phyloP scores from a whole-genome alignment of 176 grass and related monocot genomes.

The Ensete ventricosum region DNA sequence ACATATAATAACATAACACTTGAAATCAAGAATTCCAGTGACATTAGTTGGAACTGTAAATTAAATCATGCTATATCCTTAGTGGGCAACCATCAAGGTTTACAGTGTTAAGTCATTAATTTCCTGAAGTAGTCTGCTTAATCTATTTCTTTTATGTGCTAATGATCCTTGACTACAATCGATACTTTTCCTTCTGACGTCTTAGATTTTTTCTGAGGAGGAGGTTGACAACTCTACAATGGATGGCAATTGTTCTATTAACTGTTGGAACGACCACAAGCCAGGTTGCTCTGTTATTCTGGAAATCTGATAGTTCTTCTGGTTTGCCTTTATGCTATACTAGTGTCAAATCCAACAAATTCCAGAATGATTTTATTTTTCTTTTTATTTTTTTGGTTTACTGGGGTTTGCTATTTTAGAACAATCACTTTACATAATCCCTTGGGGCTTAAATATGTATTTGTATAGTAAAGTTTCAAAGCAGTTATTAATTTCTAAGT shows the following conservation, averaged over 20 bases:
- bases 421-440: too few relatives aligned
- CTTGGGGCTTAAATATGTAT: too few relatives aligned
- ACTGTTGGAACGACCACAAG: slow-evolving; percentile 92
- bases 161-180: background rate
- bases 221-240: slow-evolving; percentile 80
- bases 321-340: background rate
- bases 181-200: slow-evolving; percentile 25
- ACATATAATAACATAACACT: background rate
- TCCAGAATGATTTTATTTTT: too few relatives aligned
- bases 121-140: background rate
- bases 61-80: background rate
- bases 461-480: too few relatives aligned
- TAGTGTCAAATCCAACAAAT: too few relatives aligned
- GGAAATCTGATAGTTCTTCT: slow-evolving; percentile 11
- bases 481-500: too few relatives aligned
- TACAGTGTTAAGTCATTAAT: background rate
- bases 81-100: background rate
- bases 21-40: background rate
- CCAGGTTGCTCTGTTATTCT: slow-evolving; percentile 42
- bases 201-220: slow-evolving; percentile 69
- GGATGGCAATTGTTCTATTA: slow-evolving; percentile 85
- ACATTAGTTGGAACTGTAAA: background rate
- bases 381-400: background rate
- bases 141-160: background rate
- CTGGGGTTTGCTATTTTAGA: too few relatives aligned